Evolutionary conservation across 2,329 filamentous ascomycete species (phyloP).

Genomic region (Pseudocercospora pini-densiflorae): DNA sequence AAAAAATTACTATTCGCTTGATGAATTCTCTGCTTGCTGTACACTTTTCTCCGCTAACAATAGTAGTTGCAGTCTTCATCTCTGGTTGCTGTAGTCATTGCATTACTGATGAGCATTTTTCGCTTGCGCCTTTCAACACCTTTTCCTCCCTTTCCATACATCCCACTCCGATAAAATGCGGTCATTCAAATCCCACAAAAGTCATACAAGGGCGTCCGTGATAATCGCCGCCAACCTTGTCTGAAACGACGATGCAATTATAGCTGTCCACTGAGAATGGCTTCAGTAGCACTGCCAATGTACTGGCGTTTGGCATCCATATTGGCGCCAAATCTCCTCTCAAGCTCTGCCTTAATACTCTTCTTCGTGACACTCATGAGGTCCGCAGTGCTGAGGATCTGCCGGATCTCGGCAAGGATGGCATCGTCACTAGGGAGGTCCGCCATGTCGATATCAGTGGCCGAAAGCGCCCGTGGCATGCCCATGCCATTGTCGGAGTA

Average conservation of each 20-base stretch:
- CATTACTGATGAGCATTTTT: conserved; percentile 7
- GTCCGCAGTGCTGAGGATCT: conserved; percentile 89
- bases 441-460: conserved; percentile 63
- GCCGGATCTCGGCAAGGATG: conserved; percentile 88
- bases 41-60: neutral
- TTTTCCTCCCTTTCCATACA: neutral
- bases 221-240: neutral
- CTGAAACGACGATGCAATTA: conserved; percentile 23
- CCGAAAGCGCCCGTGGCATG: conserved; percentile 30
- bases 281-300: conserved; percentile 62
- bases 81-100: conserved; percentile 1
- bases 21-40: neutral
- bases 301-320: conserved; percentile 89
- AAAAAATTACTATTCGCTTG: neutral
- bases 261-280: conserved; percentile 47
- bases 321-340: conserved; percentile 84
- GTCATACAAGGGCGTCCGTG: neutral
- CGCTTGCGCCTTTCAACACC: conserved; percentile 1
- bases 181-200: neutral
- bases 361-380: conserved; percentile 99
- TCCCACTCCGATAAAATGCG: neutral
- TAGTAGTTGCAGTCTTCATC: neutral
- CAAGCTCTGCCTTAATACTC: conserved; percentile 91
- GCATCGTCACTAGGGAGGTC: conserved; percentile 83
- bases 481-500: conserved; percentile 62